Evolutionary conservation across 352 stramenopile species (phyloP).

Genomic region (Nothophytophthora sp.): DNA sequence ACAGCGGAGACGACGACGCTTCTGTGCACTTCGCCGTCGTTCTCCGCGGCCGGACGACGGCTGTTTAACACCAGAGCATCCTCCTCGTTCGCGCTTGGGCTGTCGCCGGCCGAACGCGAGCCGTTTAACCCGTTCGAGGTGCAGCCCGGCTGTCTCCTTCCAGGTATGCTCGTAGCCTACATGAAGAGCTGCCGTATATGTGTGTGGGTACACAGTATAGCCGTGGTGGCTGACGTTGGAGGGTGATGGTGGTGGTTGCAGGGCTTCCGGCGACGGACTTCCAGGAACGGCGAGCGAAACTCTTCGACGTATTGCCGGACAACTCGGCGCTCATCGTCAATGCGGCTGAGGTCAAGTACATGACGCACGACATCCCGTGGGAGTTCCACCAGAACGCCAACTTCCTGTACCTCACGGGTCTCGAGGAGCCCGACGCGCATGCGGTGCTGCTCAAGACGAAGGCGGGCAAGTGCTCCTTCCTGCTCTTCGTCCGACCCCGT

Average conservation of each 20-base stretch:
- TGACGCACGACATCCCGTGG: conserved; percentile 89
- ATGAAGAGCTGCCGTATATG: no score
- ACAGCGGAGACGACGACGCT: no score
- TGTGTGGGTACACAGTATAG: no score
- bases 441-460: conserved; percentile 76
- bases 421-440: conserved; percentile 77
- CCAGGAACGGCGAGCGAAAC: conserved; percentile 51
- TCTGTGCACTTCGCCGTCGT: no score
- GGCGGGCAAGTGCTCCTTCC: conserved; percentile 60
- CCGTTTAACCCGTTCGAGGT: conserved; percentile 56
- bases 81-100: conserved; percentile 34
- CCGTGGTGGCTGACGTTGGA: not conserved
- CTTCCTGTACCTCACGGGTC: conserved; percentile 84
- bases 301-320: conserved; percentile 64
- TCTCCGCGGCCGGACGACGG: not conserved
- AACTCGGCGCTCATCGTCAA: conserved; percentile 79
- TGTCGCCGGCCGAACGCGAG: conserved; percentile 15
- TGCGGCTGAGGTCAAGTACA: conserved; percentile 76
- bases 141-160: conserved; percentile 45
- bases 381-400: conserved; percentile 88
- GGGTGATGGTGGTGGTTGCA: conserved; percentile 9
- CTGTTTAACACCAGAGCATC: not conserved
- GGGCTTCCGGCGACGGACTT: conserved; percentile 67
- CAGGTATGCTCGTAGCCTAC: no score
- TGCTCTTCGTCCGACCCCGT: conserved; percentile 77